Evolutionary conservation across 768 basidiomycete genomes (phyloP).

Genomic region (Phylloporus scabripes): DNA sequence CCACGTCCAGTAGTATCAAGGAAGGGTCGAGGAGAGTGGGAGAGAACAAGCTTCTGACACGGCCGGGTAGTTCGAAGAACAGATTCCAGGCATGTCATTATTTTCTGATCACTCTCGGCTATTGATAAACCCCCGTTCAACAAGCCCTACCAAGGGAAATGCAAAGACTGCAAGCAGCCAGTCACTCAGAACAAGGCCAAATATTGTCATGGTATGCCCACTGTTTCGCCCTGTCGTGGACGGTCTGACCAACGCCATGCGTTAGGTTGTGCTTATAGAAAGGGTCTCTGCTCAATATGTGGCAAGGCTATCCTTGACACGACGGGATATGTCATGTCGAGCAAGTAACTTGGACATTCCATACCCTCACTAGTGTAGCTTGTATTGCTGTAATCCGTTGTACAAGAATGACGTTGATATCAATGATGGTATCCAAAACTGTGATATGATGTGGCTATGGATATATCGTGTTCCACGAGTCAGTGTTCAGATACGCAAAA

Average conservation of each 20-base stretch:
- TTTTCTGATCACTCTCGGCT: slow-evolving; percentile 10
- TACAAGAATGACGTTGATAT: too few relatives aligned
- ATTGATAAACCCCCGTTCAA: neutral
- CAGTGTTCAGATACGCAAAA: neutral
- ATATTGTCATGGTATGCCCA: slow-evolving; percentile 74
- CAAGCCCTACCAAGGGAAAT: slow-evolving; percentile 82
- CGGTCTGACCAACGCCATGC: slow-evolving; percentile 7
- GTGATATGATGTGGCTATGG: neutral
- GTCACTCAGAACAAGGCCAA: slow-evolving; percentile 84
- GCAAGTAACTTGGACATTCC: slow-evolving; percentile 44
- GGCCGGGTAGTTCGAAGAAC: slow-evolving; percentile 68
- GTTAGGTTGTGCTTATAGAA: slow-evolving; percentile 82
- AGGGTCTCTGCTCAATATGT: slow-evolving; percentile 82
- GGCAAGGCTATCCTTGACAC: slow-evolving; percentile 85
- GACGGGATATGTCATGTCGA: slow-evolving; percentile 78
- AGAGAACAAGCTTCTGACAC: slow-evolving; percentile 75
- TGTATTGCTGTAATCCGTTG: slow-evolving; percentile 14
- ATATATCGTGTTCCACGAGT: slow-evolving; percentile 3
- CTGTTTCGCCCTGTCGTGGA: slow-evolving; percentile 2
- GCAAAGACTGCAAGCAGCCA: slow-evolving; percentile 82
- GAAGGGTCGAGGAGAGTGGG: slow-evolving; percentile 76
- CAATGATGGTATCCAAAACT: too few relatives aligned
- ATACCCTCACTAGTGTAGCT: slow-evolving; percentile 24
- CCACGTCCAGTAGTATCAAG: slow-evolving; percentile 69
- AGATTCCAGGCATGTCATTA: slow-evolving; percentile 59